Base-by-base conservation (phyloP, 2,329 filamentous ascomycete species). In the Paracoccidioides lutzii region DNA sequence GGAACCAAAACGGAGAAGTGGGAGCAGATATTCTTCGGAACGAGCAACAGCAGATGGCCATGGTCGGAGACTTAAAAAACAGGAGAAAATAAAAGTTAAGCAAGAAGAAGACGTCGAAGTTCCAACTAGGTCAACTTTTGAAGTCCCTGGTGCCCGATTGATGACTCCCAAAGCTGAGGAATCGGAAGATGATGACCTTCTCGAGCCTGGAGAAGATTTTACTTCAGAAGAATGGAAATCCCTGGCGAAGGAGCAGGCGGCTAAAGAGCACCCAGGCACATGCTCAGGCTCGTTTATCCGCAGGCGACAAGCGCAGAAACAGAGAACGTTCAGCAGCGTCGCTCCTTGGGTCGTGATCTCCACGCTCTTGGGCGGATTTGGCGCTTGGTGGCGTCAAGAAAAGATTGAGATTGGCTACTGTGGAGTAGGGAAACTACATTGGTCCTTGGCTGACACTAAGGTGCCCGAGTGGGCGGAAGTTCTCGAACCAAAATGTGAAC, bases 341-440 rank as follows among this genome's bases (percentile, higher is more conserved):
- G 84, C 88, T 14, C 76, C 91, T 2, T 82, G 82, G 68, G 81
- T 90, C 5, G 76, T 96, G 2, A 68, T 91, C 3, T 67, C 87
- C 22, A 83, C 85, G 0, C 72, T 93, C 8, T 69, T 93, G 5
- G 80, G 80, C 37, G 82, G 85, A 0, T 88, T 95, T 60, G 85
- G 79, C 35, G 81, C 81, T 7, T 93, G 90, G 81, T 98, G 90
- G 75, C 80, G 91, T 51, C 88, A 95, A 67, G 93, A 98, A 71
- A 97, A 97, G 77, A 76, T 95, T n/a, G 86, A 88, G 14, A 88
- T 97, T 22, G 93, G 94, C 38, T 98, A 95, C 67, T 98, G 93
- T 67, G 90, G 90, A 10, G 80, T 95, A 54, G 93, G 87, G 30
- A 81, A 84, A 54, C 76, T 81, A 50, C 80, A 78, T 5, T 78